Conservation (phyloP, 139 green algal species). For the Closterium sp. region DNA sequence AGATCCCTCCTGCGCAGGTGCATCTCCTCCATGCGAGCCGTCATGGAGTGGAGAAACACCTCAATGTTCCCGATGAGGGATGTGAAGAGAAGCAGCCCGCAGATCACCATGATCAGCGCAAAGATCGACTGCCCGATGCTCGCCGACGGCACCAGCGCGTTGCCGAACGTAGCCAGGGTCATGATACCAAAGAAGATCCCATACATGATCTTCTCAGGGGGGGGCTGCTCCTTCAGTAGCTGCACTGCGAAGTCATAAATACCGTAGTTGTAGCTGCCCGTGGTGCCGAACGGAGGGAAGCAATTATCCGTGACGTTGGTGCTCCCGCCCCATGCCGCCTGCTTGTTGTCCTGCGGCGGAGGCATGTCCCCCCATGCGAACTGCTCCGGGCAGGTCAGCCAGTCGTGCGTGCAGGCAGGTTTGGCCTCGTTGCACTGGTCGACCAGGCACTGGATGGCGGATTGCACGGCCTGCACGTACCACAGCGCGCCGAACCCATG, state of each 20-base stretch:
- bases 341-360: neutral
- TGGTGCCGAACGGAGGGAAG: neutral
- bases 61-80: constrained; percentile 16
- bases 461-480: neutral
- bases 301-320: neutral
- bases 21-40: constrained; percentile 12
- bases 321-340: neutral
- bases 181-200: constrained; percentile 20
- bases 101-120: constrained; percentile 10
- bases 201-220: constrained; percentile 4
- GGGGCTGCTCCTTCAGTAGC: neutral
- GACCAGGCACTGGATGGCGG: neutral
- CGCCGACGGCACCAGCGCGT: neutral
- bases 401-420: neutral
- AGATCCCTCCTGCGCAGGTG: neutral
- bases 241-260: constrained; percentile 5
- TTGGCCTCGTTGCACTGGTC: neutral
- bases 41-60: constrained; percentile 19
- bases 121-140: constrained; percentile 4
- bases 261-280: neutral
- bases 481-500: constrained; percentile 5
- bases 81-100: constrained; percentile 17
- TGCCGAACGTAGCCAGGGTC: neutral
- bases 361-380: neutral
- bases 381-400: neutral